These are phyloP conservation scores for Rhodotorula sp. DNA, from an alignment of 1,284 basidiomycete genomes.

Conservation along the genomic window DNA sequence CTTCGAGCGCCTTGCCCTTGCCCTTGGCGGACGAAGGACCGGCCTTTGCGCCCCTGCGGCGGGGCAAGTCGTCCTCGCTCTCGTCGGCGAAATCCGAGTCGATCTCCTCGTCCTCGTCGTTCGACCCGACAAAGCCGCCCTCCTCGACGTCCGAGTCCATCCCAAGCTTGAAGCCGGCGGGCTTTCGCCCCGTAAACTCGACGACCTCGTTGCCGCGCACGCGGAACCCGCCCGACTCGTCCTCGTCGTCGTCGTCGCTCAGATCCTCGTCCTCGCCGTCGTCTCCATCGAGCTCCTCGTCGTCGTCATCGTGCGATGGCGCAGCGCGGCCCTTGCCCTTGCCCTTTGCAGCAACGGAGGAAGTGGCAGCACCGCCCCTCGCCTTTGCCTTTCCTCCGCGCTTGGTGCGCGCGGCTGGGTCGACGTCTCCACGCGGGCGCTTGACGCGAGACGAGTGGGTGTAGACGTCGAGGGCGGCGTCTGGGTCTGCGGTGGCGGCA, in stretches of 20 bases:
- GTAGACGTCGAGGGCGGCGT: constrained; percentile 33
- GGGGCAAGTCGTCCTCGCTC: constrained; percentile 30
- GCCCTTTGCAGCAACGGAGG: constrained; percentile 1
- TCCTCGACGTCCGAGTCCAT: constrained; percentile 40
- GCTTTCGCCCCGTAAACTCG: constrained; percentile 39
- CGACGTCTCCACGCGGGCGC: constrained; percentile 29
- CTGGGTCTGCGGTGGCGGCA: neutral
- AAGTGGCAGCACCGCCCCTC: neutral
- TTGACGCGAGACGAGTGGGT: constrained; percentile 21
- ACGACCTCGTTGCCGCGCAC: constrained; percentile 34
- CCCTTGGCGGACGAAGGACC: constrained; percentile 12
- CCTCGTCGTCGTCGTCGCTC: constrained; percentile 21
- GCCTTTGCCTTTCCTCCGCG: neutral
- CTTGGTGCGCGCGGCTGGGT: constrained; percentile 23
- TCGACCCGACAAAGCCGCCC: constrained; percentile 23
- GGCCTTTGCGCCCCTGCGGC: constrained; percentile 8
- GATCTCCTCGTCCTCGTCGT: constrained; percentile 45
- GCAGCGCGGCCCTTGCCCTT: constrained; percentile 31
- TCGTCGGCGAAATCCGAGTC: constrained; percentile 38
- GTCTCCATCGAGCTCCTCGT: constrained; percentile 21
- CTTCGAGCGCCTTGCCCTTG: constrained; percentile 15
- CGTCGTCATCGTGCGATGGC: constrained; percentile 3
- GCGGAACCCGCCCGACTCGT: constrained; percentile 23
- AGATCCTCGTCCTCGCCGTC: constrained; percentile 16
- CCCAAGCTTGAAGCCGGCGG: constrained; percentile 41